These are phyloP conservation scores for Globisporangium perplexum DNA, from an alignment of 352 stramenopile genomes.

Conservation along the genomic window DNA sequence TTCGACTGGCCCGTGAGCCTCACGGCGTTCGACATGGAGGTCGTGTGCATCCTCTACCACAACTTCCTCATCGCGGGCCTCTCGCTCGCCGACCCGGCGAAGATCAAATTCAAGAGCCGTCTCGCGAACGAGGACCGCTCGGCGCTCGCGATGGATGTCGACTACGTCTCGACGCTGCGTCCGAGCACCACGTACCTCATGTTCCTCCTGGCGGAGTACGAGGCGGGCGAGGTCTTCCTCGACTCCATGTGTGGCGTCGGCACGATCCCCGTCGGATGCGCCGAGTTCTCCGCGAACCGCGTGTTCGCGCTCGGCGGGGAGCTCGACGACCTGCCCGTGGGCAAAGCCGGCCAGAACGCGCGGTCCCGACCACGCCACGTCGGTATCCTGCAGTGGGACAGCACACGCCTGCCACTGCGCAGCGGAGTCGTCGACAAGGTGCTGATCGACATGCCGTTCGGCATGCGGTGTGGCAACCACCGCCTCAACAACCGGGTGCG, in stretches of 20 bases:
- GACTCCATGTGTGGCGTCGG: constrained; percentile 83
- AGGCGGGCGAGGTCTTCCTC: constrained; percentile 56
- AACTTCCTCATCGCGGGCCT: constrained; percentile 62
- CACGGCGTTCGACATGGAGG: constrained; percentile 58
- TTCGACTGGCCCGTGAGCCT: constrained; percentile 63
- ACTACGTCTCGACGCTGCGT: constrained; percentile 74
- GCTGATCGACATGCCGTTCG: constrained; percentile 79
- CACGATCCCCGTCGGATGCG: constrained; percentile 62
- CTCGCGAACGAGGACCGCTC: constrained; percentile 62
- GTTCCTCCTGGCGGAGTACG: constrained; percentile 51
- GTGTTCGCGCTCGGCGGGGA: constrained; percentile 69
- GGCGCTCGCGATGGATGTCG: constrained; percentile 30
- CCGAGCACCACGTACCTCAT: constrained; percentile 77
- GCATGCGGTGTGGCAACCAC: constrained; percentile 65
- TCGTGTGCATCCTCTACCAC: constrained; percentile 73
- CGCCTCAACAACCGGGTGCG: constrained; percentile 59
- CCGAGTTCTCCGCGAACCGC: constrained; percentile 37
- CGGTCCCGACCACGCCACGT: constrained; percentile 25
- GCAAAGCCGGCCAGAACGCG: constrained; percentile 53
- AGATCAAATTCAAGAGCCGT: constrained; percentile 63
- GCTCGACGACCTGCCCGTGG: constrained; percentile 40
- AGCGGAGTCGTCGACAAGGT: constrained; percentile 49
- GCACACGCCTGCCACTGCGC: constrained; percentile 46
- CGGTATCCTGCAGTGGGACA: constrained; percentile 64
- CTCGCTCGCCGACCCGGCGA: constrained; percentile 47